These are phyloP conservation scores for Monosporozyma servazzii DNA, from an alignment of 805 yeast species.

Conservation along the genomic window DNA sequence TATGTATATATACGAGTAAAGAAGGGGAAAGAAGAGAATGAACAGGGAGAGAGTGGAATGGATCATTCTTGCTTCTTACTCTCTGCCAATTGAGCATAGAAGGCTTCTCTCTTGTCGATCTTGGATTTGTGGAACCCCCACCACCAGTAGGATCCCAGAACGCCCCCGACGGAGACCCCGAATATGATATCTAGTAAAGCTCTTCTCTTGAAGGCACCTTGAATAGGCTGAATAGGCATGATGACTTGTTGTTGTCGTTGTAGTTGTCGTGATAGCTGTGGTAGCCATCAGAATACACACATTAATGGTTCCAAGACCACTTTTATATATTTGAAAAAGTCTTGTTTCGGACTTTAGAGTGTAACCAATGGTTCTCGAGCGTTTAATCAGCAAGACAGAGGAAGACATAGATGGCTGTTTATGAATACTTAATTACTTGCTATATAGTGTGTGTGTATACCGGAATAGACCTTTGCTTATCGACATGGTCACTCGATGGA, in stretches of 20 bases:
- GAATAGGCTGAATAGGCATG: conserved; percentile 69
- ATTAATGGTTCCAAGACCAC: background rate
- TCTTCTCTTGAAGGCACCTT: conserved; percentile 74
- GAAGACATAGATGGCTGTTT: background rate
- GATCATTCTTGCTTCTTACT: conserved; percentile 41
- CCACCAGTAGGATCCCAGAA: conserved; percentile 72
- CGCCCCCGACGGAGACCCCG: conserved; percentile 57
- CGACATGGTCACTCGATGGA: conserved; percentile 25
- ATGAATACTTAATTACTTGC: too few species aligned
- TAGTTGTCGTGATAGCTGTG: background rate
- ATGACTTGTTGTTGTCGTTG: background rate
- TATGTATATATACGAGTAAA: background rate
- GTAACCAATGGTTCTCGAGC: background rate
- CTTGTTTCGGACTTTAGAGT: background rate
- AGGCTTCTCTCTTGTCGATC: conserved; percentile 71
- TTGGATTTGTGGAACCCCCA: conserved; percentile 69
- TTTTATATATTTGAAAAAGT: background rate
- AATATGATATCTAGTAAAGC: conserved; percentile 68
- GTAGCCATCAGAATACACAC: background rate
- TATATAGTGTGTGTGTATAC: background rate
- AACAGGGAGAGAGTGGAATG: conserved; percentile 5
- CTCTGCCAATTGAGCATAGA: conserved; percentile 71
- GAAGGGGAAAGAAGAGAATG: background rate
- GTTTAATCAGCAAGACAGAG: background rate
- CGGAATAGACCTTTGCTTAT: too few species aligned